Evolutionary conservation across 2,329 filamentous ascomycete species (phyloP).

Genomic region (Chaetomium globosum): DNA sequence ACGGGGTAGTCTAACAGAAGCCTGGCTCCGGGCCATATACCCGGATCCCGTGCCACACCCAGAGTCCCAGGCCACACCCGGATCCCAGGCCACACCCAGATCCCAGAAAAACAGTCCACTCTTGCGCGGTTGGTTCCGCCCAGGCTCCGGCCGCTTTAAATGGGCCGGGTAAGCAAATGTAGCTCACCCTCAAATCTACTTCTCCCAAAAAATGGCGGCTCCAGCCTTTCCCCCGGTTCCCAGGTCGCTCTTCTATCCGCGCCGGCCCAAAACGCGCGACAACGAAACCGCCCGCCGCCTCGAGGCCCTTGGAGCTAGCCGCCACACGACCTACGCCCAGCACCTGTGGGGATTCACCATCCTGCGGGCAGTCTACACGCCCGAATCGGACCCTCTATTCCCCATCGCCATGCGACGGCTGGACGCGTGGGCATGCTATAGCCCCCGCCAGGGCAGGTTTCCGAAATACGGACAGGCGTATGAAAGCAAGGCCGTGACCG

Average conservation of each 20-base stretch:
- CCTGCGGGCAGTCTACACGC: conserved; percentile 12
- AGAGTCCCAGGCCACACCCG: too few species aligned
- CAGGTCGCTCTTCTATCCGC: conserved; percentile 13
- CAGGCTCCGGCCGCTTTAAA: too few species aligned
- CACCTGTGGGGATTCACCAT: conserved; percentile 13
- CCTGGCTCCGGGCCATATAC: too few species aligned
- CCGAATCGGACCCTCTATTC: conserved; percentile 11
- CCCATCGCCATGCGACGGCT: conserved; percentile 12
- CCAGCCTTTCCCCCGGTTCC: conserved; percentile 12
- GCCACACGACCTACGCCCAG: conserved; percentile 12
- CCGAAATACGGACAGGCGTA: conserved; percentile 13
- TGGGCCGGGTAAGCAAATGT: too few species aligned
- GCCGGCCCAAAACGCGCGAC: conserved; percentile 12
- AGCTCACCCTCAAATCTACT: too few species aligned
- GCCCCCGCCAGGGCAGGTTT: conserved; percentile 12
- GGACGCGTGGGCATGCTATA: conserved; percentile 12
- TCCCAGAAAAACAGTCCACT: too few species aligned
- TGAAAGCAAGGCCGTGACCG: conserved; percentile 13
- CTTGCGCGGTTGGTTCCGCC: too few species aligned
- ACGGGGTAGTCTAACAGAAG: too few species aligned
- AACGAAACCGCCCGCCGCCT: conserved; percentile 11
- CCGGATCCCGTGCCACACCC: too few species aligned
- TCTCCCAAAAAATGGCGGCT: conserved; percentile 13
- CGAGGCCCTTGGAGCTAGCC: conserved; percentile 11
- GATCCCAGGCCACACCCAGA: too few species aligned